Percentiles rank a stretch among this genome's conserved stretches.
Evolutionary conservation across 1,284 basidiomycete genomes (phyloP).

Genomic region (Tylopilus sp.): DNA sequence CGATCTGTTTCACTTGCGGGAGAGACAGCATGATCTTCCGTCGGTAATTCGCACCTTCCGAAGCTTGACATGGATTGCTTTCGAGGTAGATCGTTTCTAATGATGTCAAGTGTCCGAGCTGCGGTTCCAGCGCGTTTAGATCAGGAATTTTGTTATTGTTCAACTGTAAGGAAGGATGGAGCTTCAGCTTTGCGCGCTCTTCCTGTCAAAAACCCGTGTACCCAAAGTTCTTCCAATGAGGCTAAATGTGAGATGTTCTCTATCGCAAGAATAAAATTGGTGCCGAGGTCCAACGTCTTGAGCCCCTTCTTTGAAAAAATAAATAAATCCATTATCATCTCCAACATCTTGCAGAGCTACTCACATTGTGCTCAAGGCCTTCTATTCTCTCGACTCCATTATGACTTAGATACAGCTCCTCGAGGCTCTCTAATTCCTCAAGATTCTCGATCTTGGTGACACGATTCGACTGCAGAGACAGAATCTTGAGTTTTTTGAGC

Average conservation of each 20-base stretch:
- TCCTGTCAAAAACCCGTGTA: conserved; percentile 36
- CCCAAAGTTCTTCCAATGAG: conserved; percentile 91
- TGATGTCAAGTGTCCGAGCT: conserved; percentile 65
- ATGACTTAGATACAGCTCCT: conserved; percentile 93
- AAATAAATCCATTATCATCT: background rate
- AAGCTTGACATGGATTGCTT: conserved; percentile 85
- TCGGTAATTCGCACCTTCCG: conserved; percentile 78
- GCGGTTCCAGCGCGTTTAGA: conserved; percentile 63
- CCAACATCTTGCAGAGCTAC: conserved; percentile 21
- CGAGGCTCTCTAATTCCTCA: conserved; percentile 67
- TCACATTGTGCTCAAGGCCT: conserved; percentile 80
- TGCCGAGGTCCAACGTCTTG: conserved; percentile 84
- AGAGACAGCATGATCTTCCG: conserved; percentile 87
- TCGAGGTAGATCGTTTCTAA: conserved; percentile 94
- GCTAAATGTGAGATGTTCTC: conserved; percentile 80
- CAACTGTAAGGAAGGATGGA: conserved; percentile 49
- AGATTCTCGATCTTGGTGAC: conserved; percentile 86
- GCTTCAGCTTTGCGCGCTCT: background rate
- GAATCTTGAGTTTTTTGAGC: conserved; percentile 71
- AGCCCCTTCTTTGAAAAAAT: conserved; percentile 61
- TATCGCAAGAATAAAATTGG: conserved; percentile 77
- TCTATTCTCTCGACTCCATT: conserved; percentile 88
- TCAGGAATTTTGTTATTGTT: conserved; percentile 83
- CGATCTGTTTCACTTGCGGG: conserved; percentile 90
- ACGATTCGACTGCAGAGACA: conserved; percentile 92